phyloP scores from a whole-genome alignment of 2,329 filamentous ascomycete genomes.

The Xylariaceae sp. region DNA sequence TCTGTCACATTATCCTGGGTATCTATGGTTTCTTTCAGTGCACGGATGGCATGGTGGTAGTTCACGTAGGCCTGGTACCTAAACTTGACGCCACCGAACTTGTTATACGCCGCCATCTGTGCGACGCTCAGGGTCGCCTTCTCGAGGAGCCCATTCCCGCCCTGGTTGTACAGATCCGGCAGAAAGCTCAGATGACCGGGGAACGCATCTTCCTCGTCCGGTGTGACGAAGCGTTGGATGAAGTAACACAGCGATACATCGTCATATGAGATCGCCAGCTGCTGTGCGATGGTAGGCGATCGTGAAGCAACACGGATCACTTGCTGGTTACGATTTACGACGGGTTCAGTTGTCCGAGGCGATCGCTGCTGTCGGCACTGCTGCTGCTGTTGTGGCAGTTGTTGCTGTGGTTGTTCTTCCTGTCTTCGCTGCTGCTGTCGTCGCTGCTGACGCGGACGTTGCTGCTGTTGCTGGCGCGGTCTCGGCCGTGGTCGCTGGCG shows the following conservation, averaged over 20 bases:
- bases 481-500: too few species aligned
- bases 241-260: constrained; percentile 18
- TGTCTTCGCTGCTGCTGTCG: too few species aligned
- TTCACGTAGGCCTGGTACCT: constrained; percentile 18
- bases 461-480: too few species aligned
- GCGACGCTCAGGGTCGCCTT: constrained; percentile 17
- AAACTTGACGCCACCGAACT: constrained; percentile 16
- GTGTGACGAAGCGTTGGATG: constrained; percentile 17
- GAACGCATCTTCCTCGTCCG: constrained; percentile 15
- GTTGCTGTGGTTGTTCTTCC: too few species aligned
- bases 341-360: too few species aligned
- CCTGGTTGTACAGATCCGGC: constrained; percentile 15
- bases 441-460: too few species aligned
- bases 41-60: constrained; percentile 14
- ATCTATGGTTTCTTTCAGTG: constrained; percentile 12
- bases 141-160: constrained; percentile 14
- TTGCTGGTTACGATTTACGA: too few species aligned
- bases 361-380: too few species aligned
- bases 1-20: constrained; percentile 13
- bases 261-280: constrained; percentile 11
- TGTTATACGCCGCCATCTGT: constrained; percentile 20
- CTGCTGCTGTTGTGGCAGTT: too few species aligned
- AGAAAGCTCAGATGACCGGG: constrained; percentile 18
- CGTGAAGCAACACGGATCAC: background rate
- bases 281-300: constrained; percentile 4